A percentile compares a stretch with the other conserved stretches of the same genome.
Conservation (phyloP, 805 yeast species). For the Lipomyces kockii region DNA sequence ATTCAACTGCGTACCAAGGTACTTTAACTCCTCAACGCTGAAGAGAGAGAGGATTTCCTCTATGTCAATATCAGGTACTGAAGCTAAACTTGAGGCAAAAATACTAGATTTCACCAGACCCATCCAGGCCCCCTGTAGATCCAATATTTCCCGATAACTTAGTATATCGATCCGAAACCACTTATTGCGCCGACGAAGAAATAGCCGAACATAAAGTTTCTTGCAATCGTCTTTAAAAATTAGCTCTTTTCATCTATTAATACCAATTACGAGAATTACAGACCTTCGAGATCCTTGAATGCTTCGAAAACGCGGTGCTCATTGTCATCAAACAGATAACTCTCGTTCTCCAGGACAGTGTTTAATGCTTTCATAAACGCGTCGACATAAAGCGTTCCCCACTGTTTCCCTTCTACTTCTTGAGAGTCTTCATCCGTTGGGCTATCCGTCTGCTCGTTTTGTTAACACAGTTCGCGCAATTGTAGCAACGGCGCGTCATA, state of each 20-base stretch:
- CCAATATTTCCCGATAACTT: conserved; percentile 26
- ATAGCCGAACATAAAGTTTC: conserved; percentile 33
- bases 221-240: conserved; percentile 20
- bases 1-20: conserved; percentile 17
- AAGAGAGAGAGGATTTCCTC: conserved; percentile 25
- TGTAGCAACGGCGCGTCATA: neutral
- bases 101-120: conserved; percentile 6
- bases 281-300: conserved; percentile 26
- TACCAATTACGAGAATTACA: neutral
- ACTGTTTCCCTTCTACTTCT: neutral
- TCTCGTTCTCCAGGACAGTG: conserved; percentile 30
- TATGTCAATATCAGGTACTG: neutral
- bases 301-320: conserved; percentile 26
- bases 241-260: neutral
- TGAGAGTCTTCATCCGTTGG: conserved; percentile 1
- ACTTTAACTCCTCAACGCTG: conserved; percentile 29
- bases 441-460: neutral
- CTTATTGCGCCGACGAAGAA: conserved; percentile 26
- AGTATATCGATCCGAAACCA: conserved; percentile 31
- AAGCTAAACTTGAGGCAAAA: conserved; percentile 6
- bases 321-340: conserved; percentile 25
- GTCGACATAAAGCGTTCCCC: conserved; percentile 31
- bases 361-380: conserved; percentile 28
- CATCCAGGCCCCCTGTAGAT: conserved; percentile 18
- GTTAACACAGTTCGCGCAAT: neutral